Conservation (phyloP, 2,329 filamentous ascomycete genomes). For the Aureobasidium mangrovei region DNA sequence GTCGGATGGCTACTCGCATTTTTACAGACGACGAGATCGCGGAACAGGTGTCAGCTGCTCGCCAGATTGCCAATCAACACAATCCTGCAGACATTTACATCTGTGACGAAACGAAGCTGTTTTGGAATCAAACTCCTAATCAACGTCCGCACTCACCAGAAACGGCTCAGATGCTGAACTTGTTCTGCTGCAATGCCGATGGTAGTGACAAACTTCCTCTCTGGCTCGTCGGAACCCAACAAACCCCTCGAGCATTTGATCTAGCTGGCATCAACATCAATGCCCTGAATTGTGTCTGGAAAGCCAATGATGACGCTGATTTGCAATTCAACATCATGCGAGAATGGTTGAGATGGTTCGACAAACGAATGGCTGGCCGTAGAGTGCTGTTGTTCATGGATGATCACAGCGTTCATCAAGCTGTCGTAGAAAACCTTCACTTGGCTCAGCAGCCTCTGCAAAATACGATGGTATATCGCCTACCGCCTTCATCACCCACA, state of each 20-base stretch:
- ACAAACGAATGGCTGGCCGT: neutral
- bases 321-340: neutral
- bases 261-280: neutral
- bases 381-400: neutral
- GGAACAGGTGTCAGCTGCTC: neutral
- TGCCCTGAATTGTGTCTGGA: neutral
- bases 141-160: neutral
- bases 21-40: neutral
- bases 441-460: neutral
- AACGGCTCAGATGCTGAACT: neutral
- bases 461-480: constrained; percentile 9
- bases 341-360: neutral
- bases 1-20: neutral
- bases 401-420: neutral
- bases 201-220: constrained; percentile 10
- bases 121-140: neutral
- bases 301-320: neutral
- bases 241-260: neutral
- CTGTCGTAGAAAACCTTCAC: neutral
- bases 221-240: constrained; percentile 11
- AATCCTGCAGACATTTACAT: constrained; percentile 4
- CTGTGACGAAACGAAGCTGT: constrained; percentile 12
- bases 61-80: constrained; percentile 1
- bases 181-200: constrained; percentile 12
- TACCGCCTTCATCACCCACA: neutral